These are phyloP conservation scores for Agastache rugosa DNA, from an alignment of 257 asterid species.

Conservation along the genomic window DNA sequence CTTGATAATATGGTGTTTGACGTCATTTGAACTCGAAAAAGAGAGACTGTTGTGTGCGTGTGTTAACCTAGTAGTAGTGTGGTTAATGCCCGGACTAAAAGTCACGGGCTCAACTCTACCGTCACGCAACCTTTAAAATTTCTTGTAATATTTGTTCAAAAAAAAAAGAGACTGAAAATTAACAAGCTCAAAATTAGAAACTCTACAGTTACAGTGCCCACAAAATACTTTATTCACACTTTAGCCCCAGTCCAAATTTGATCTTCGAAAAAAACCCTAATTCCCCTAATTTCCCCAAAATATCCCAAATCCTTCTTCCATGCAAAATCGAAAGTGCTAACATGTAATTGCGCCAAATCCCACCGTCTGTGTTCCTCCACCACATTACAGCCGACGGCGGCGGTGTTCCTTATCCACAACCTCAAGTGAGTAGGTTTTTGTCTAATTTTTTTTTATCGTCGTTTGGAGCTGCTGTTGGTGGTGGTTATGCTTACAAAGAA, in stretches of 20 bases:
- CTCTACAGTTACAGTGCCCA: not conserved
- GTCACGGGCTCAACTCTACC: too few relatives aligned
- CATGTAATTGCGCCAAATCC: not conserved
- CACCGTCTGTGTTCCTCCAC: not conserved
- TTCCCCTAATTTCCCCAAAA: not conserved
- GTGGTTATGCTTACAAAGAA: too few relatives aligned
- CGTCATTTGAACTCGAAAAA: too few relatives aligned
- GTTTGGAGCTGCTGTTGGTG: not conserved
- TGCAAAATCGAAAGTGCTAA: not conserved
- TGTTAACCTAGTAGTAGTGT: too few relatives aligned
- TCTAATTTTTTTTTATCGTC: not conserved
- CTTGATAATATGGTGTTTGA: too few relatives aligned
- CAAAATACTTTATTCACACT: not conserved
- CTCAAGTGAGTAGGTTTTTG: slow-evolving; percentile 11
- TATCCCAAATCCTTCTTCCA: not conserved
- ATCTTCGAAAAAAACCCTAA: not conserved
- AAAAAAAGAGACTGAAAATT: too few relatives aligned
- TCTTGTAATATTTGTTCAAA: too few relatives aligned
- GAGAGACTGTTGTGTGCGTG: too few relatives aligned
- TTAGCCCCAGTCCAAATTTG: not conserved
- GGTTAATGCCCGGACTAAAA: too few relatives aligned
- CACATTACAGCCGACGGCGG: too few relatives aligned
- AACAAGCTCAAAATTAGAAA: not conserved
- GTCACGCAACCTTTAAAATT: too few relatives aligned
- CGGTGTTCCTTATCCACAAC: not conserved